Evolutionary conservation across 495 filamentous ascomycete genomes (phyloP).

Genomic region (Aspergillus diversus): DNA sequence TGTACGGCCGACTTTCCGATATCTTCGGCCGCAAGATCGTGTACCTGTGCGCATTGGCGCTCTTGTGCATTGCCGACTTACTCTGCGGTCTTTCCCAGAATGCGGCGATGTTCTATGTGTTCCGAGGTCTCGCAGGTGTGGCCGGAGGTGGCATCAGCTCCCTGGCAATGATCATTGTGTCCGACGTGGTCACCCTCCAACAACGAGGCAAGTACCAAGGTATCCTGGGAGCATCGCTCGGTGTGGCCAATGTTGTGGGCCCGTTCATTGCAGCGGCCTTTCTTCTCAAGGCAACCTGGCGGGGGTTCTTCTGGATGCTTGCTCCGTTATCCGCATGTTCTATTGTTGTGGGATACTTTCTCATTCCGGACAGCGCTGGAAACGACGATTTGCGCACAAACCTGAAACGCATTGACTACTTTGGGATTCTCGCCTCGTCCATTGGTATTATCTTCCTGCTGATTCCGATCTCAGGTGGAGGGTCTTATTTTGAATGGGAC

Average conservation of each 20-base stretch:
- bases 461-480: constrained; percentile 66
- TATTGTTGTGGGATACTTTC: constrained; percentile 44
- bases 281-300: constrained; percentile 49
- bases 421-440: constrained; percentile 52
- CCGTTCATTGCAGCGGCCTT: constrained; percentile 51
- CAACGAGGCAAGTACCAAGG: constrained; percentile 53
- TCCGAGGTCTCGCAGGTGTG: constrained; percentile 58
- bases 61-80: constrained; percentile 57
- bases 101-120: constrained; percentile 57
- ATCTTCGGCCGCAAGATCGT: constrained; percentile 61
- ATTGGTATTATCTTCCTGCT: constrained; percentile 59
- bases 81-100: constrained; percentile 56
- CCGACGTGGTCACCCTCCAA: constrained; percentile 51
- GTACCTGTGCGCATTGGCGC: constrained; percentile 47
- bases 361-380: constrained; percentile 45
- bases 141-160: constrained; percentile 56
- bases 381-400: constrained; percentile 45
- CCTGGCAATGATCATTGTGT: constrained; percentile 55
- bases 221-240: constrained; percentile 46
- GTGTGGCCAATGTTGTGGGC: constrained; percentile 48
- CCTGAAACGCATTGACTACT: constrained; percentile 59
- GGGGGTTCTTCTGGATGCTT: constrained; percentile 53
- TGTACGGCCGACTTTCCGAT: constrained; percentile 61
- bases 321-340: constrained; percentile 45
- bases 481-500: constrained; percentile 62